phyloP scores from a whole-genome alignment of 768 basidiomycete genomes.

The Postia placenta region DNA sequence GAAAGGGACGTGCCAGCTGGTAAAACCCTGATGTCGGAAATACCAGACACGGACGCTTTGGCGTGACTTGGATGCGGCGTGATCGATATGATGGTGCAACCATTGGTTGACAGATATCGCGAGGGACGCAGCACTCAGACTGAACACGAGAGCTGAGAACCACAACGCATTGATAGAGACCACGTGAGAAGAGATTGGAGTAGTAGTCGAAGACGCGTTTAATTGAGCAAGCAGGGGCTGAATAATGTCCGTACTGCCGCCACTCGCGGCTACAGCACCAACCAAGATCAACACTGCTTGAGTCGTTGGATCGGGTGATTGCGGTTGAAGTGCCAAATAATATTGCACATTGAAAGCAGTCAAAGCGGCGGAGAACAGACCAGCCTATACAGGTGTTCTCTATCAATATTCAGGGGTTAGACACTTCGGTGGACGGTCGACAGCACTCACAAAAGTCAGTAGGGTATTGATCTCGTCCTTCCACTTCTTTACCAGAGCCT shows the following conservation, averaged over 20 bases:
- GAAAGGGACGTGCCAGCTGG: conserved; percentile 15
- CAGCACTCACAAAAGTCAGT: no score
- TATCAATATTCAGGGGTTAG: no score
- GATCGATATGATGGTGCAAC: conserved; percentile 11
- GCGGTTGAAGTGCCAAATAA: no score
- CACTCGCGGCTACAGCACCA: background rate
- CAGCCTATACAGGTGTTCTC: no score
- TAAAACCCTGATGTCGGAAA: conserved; percentile 16
- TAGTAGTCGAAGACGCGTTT: background rate
- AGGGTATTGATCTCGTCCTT: no score
- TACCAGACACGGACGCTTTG: conserved; percentile 16
- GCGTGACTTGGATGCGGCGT: conserved; percentile 13
- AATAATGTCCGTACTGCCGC: background rate
- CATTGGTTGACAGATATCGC: conserved; percentile 13
- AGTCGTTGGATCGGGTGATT: background rate
- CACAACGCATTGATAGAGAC: conserved; percentile 8
- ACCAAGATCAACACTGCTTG: background rate
- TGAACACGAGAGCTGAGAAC: conserved; percentile 11
- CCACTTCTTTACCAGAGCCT: no score
- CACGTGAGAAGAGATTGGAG: background rate
- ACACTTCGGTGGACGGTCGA: no score
- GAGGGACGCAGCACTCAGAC: conserved; percentile 9
- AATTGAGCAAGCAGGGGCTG: background rate
- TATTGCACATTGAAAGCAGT: conserved; percentile 11
- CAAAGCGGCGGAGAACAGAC: conserved; percentile 10